A percentile compares a stretch with the other conserved stretches of the same genome.
Evolutionary conservation across 225 moss, liverwort and hornwort genomes (phyloP).

Genomic region (Neckera pumila): DNA sequence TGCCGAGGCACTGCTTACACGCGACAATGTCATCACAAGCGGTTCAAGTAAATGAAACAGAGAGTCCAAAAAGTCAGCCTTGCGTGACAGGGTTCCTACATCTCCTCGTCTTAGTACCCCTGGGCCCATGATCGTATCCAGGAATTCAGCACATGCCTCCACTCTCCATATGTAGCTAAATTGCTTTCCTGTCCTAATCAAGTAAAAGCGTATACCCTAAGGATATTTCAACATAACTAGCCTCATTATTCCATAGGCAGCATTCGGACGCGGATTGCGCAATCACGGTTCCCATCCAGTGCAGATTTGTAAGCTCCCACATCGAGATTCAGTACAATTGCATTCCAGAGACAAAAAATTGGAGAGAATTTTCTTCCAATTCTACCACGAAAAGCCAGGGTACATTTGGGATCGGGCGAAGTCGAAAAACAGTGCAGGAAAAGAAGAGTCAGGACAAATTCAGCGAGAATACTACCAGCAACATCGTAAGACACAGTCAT

Average conservation of each 20-base stretch:
- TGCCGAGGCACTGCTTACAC: constrained; percentile 58
- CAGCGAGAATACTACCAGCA: neutral
- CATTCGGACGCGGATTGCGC: neutral
- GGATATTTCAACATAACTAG: neutral
- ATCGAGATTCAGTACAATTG: neutral
- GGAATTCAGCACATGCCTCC: neutral
- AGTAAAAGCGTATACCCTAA: neutral
- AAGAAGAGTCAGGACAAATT: neutral
- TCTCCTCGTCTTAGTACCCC: neutral
- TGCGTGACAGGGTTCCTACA: neutral
- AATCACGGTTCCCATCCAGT: neutral
- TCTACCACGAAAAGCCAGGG: neutral
- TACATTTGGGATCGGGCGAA: neutral
- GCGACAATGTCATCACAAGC: neutral
- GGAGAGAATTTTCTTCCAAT: neutral
- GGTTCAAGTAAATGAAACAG: neutral
- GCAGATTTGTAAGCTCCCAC: neutral
- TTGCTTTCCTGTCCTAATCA: neutral
- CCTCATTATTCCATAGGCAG: neutral
- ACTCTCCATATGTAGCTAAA: neutral
- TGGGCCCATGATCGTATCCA: neutral
- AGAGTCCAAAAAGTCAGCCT: neutral
- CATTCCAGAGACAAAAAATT: neutral
- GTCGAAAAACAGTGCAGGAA: neutral
- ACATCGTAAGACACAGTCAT: neutral